These are phyloP conservation scores for Pseudotulostoma volvatum DNA, from an alignment of 495 filamentous ascomycete genomes.

Conservation along the genomic window DNA sequence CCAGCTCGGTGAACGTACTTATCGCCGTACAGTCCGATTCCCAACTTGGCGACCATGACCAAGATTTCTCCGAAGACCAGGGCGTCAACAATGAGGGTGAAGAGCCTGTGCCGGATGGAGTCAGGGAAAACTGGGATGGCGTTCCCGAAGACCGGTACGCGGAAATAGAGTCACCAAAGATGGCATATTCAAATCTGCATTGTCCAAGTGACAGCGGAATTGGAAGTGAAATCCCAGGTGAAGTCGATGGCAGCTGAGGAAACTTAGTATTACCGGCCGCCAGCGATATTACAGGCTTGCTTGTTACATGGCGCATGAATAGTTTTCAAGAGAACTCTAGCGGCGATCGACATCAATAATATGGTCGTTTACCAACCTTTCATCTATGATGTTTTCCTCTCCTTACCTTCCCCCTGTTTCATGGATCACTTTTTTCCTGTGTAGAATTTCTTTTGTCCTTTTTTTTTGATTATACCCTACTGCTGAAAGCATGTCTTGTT, in stretches of 20 bases:
- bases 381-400: neutral
- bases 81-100: slow-evolving; percentile 13
- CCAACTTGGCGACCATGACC: slow-evolving; percentile 2
- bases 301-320: neutral
- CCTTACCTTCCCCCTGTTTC: neutral
- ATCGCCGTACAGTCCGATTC: slow-evolving; percentile 9
- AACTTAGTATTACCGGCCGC: no score
- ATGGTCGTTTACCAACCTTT: no score
- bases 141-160: neutral
- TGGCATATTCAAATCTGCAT: no score
- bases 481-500: no score
- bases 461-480: no score
- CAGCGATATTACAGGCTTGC: no score
- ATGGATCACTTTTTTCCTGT: neutral
- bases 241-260: neutral
- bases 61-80: slow-evolving; percentile 5
- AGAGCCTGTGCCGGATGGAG: neutral
- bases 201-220: slow-evolving; percentile 3
- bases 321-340: neutral
- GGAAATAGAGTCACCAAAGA: neutral
- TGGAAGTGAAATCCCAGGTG: slow-evolving; percentile 2
- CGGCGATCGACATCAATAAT: neutral
- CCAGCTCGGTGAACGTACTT: slow-evolving; percentile 24
- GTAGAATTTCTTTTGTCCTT: no score
- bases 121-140: neutral